phyloP scores from a whole-genome alignment of 2,329 filamentous ascomycete species.

The Neospermospora avenae region DNA sequence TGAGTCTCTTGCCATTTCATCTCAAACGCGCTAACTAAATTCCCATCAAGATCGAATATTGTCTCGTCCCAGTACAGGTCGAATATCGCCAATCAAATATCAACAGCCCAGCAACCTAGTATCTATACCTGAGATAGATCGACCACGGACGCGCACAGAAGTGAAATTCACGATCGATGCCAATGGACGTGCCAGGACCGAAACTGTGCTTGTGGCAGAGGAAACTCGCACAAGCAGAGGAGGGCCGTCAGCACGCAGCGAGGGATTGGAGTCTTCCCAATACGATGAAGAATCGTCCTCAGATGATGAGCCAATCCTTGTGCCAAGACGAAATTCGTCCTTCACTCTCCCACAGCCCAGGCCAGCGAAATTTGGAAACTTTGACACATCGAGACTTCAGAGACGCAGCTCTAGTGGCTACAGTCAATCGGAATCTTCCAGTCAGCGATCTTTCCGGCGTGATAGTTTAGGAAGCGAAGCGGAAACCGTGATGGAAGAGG shows the following conservation, averaged over 20 bases:
- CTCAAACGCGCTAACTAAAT: conserved; percentile 12
- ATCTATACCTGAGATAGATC: conserved; percentile 54
- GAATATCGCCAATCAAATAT: conserved; percentile 49
- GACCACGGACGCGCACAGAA: conserved; percentile 46
- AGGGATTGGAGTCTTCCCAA: conserved; percentile 45
- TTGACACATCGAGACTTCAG: conserved; percentile 24
- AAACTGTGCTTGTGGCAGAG: conserved; percentile 31
- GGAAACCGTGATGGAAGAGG: conserved; percentile 54
- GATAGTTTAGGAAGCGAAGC: conserved; percentile 50
- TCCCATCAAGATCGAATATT: conserved; percentile 20
- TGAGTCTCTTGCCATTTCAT: conserved; percentile 12
- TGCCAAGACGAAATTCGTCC: conserved; percentile 58
- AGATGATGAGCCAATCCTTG: conserved; percentile 63
- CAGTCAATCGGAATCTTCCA: conserved; percentile 33
- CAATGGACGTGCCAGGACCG: conserved; percentile 46
- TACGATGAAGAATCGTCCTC: conserved; percentile 50
- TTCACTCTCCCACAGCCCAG: conserved; percentile 39
- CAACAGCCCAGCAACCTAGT: conserved; percentile 47
- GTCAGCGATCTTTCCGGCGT: conserved; percentile 26
- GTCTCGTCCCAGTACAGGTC: conserved; percentile 23
- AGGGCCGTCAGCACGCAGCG: conserved; percentile 23
- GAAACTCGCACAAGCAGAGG: conserved; percentile 20
- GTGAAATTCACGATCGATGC: conserved; percentile 63
- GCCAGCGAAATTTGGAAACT: conserved; percentile 26
- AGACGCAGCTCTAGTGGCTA: conserved; percentile 29